phyloP scores from a whole-genome alignment of 257 asterid species.

The Cynanchum wilfordii region DNA sequence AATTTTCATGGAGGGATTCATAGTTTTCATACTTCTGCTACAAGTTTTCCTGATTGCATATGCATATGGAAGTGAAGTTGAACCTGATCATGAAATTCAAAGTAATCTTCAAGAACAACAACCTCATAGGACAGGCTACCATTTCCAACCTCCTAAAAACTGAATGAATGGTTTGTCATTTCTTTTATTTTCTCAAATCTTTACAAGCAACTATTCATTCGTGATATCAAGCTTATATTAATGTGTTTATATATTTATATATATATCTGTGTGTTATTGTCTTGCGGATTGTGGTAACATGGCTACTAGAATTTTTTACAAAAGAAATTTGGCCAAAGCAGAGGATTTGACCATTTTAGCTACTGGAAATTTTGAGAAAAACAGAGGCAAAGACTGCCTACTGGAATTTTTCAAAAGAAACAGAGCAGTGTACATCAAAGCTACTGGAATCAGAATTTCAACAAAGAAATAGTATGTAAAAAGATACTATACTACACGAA shows the following conservation, averaged over 20 bases:
- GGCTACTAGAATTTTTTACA: too few species aligned
- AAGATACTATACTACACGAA: too few species aligned
- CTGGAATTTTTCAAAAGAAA: too few species aligned
- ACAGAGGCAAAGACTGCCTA: too few species aligned
- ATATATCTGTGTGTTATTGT: neutral
- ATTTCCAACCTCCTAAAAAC: conserved; percentile 32
- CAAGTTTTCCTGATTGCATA: conserved; percentile 2
- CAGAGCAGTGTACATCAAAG: too few species aligned
- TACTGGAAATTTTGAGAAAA: too few species aligned
- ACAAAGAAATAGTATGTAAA: too few species aligned
- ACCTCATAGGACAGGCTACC: conserved; percentile 28
- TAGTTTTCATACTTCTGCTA: conserved; percentile 7
- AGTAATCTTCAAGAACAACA: conserved; percentile 9
- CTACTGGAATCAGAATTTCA: too few species aligned
- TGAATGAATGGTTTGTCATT: conserved; percentile 32
- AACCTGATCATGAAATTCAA: conserved; percentile 1
- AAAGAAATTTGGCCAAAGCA: too few species aligned
- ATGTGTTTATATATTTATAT: neutral
- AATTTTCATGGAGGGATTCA: conserved; percentile 14
- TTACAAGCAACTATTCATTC: neutral
- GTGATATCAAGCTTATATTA: too few species aligned
- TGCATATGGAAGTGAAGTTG: conserved; percentile 11
- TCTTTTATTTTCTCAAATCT: neutral
- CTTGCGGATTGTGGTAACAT: neutral
- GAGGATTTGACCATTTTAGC: too few species aligned